Evolutionary conservation across 2,329 filamentous ascomycete species (phyloP), one percentile per base, ranked within the genome.

Genomic region (Stagonosporopsis vannaccii): DNA sequence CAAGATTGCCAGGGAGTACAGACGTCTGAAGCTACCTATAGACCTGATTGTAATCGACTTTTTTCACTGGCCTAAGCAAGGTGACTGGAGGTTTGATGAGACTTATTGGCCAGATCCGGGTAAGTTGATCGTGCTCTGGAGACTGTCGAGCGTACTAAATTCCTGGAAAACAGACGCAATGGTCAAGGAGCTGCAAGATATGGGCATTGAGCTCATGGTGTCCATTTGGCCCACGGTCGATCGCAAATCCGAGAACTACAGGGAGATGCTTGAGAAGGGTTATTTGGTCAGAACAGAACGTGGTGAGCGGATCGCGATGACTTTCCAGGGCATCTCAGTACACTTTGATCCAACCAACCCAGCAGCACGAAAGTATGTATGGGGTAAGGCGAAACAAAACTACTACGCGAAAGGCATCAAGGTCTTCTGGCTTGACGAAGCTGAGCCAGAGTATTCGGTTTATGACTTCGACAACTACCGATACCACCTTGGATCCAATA

Each of bases 171-270:
- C 17, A 60, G 85, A 85, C 41, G 84, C 84, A 3, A 90, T 90
- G 87, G 78, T 89, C 20, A 75, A 78, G 35, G 87, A 89, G 68
- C 78, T 89, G 1, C 78, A 83, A 37, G 77, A 80, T 0, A 71
- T 90, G 56, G 78, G 80, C 0, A 82, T 89, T 41, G 86, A 90
- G 65, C 78, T 89, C 3, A 89, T 90, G 86, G 85, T 90, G 0
- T 88, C 85, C 0, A 83, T 90, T 61, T 90, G 87, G 87, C 87
- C 87, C 0, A 89, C 86, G 0, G 86, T 90, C 1, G 85, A 89
- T 49, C 80, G 78, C 12, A 66, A 71, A 2, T 85, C 82, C 0
- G 83, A 86, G 37, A 88, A 88, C 67, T 89, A 83, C 64, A 63
- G 79, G 0, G 82, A 88, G 59, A 88, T 89, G 85, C 73, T 87